Base-by-base conservation (phyloP, 805 yeast species). In the Peterozyma xylosa region DNA sequence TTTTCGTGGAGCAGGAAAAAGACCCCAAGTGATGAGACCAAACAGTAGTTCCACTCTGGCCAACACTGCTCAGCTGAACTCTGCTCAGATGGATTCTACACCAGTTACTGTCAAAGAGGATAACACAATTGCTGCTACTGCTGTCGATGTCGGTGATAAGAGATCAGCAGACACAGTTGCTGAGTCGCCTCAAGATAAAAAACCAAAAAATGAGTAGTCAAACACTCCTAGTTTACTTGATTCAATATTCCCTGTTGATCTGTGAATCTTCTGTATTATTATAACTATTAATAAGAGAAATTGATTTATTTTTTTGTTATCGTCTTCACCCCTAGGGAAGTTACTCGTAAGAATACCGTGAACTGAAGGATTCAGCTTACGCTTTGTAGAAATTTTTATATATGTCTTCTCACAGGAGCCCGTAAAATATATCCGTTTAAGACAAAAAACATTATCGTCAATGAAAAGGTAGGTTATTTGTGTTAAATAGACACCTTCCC, bases 1-100 rank as follows among this genome's bases (percentile, higher is more conserved):
- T 30, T 41, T 35, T 35, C 30, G 43, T 14, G 39, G 35, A 15
- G 30, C 27, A 35, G 38, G 38, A 37, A 44, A 44, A 17, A 39
- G 40, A 33, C 46, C 46, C 3, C 43, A 32, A 29, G 34, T 44
- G 10, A 11, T 44, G 41, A 44, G 40, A 36, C 44, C 44, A 35
- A 38, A 41, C 27, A 21, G 27, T 7, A 21, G 27, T 7, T 21
- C 27, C 27, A 21, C 27, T 21, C 27, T 21, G 27, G 7, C 27
- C 7, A 21, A 21, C 27, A 21, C 4, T 21, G 27, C 27, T 5
- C 27, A 21, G 27, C 7, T 21, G 7, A 21, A 21, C 7, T 21
- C 27, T 21, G 7, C 27, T n/a, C n/a, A n/a, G 27, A 7, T 21
- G 7, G 7, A 21, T 21, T 21, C 27, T 21, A 21, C 27, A 37